Evolutionary conservation across 1,284 basidiomycete species (phyloP), one percentile per base, ranked within the genome.

Genomic region (Pseudozyma thailandica): DNA sequence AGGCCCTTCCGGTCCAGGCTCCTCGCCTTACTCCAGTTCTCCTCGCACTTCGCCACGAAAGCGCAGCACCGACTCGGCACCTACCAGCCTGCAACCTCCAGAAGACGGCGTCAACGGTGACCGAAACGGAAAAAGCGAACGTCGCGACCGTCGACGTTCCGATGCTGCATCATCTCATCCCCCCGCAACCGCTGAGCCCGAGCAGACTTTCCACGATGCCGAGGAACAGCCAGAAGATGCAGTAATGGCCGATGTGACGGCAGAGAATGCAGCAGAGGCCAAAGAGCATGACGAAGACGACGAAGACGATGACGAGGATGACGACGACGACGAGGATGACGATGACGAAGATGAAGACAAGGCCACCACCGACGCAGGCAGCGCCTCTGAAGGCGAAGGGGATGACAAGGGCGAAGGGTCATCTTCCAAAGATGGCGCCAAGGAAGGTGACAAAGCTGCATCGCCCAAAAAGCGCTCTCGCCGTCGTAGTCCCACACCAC

Each of bases 301-400:
- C 16, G 50, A 52, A 18, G 53, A 47, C 5, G 66, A 70, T 1
- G 68, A 57, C 3, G 66, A 54, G 2, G 52, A 60, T 2, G 72
- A 61, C 4, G 74, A 65, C 9, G 59, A 69, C 15, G 69, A 72
- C 6, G 70, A 65, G 0, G 72, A 63, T 23, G 68, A 57, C 6
- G 74, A 70, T 6, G 75, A 76, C 21, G 76, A 74, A 12, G 71
- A 78, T 23, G 72, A 65, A 13, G 73, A 63, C 35, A 68, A 68
- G 18, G 57, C 50, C 0, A 63, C 63, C 27, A 66, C 60, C 4
- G 75, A 76, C 21, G 63, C 58, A 13, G 75, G 64, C 12, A 74
- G 69, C 20, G 74, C 64, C 9, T 63, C 69, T 1, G 74, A 72
- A 35, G 72, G 59, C 12, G 77, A 75, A 12, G 74, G 53, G 8